phyloP scores from a whole-genome alignment of 2,329 filamentous ascomycete species.

The Exserohilum rostratum region DNA sequence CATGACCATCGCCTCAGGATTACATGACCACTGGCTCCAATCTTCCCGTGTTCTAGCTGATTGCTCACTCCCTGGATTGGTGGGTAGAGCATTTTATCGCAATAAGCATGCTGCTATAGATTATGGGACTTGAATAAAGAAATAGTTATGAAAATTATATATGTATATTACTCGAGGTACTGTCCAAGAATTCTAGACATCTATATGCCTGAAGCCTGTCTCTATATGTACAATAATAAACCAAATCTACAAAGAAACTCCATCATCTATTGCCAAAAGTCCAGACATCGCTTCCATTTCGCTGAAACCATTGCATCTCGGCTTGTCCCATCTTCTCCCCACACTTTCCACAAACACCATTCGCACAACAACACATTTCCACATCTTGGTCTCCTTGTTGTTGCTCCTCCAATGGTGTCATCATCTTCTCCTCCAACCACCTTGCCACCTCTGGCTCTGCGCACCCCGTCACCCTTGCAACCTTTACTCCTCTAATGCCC shows the following conservation, averaged over 20 bases:
- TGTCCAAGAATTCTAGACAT: no score
- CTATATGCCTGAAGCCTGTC: no score
- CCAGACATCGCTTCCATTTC: slow-evolving; percentile 23
- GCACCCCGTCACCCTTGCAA: slow-evolving; percentile 52
- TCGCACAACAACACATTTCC: slow-evolving; percentile 30
- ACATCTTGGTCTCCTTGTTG: slow-evolving; percentile 25
- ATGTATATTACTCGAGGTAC: no score
- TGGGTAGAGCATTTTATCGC: no score
- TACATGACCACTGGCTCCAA: no score
- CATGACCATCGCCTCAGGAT: no score
- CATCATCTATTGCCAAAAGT: slow-evolving; percentile 27
- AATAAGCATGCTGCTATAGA: no score
- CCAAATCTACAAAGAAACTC: background rate
- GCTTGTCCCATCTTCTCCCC: slow-evolving; percentile 12
- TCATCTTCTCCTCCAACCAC: slow-evolving; percentile 55
- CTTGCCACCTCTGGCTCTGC: slow-evolving; percentile 51
- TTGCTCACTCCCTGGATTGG: no score
- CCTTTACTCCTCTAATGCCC: slow-evolving; percentile 53
- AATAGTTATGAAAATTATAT: no score
- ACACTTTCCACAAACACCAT: slow-evolving; percentile 34
- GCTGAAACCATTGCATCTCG: slow-evolving; percentile 21
- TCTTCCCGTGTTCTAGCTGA: no score
- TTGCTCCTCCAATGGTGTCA: slow-evolving; percentile 38
- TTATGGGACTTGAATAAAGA: no score
- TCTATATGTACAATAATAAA: no score